phyloP scores from a whole-genome alignment of 2,329 filamentous ascomycete genomes.

The Monosporascus sp. region DNA sequence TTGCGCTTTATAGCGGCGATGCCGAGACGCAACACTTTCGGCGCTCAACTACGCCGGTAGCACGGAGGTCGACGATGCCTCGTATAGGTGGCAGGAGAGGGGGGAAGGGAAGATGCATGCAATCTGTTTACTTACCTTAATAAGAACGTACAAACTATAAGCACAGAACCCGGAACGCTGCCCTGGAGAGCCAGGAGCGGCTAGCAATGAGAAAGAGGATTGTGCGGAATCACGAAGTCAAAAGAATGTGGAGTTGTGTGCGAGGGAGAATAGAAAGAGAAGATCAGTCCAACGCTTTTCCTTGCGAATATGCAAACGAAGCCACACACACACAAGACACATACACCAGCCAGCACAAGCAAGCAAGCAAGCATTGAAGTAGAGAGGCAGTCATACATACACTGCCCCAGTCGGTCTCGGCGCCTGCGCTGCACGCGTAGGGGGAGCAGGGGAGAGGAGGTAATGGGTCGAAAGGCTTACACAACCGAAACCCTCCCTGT shows the following conservation, averaged over 20 bases:
- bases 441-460: not conserved
- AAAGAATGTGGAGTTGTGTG: slow-evolving; percentile 41
- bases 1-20: not conserved
- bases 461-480: not conserved
- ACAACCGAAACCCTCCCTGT: not conserved
- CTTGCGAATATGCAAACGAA: not conserved
- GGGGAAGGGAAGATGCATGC: not conserved
- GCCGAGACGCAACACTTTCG: not conserved
- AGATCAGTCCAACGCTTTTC: slow-evolving; percentile 18
- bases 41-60: not conserved
- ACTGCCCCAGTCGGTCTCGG: too few species aligned
- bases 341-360: not conserved
- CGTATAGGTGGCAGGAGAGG: not conserved
- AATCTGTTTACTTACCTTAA: slow-evolving; percentile 24
- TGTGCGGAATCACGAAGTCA: slow-evolving; percentile 27
- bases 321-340: not conserved
- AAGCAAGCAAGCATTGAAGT: not conserved
- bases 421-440: not conserved
- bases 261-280: slow-evolving; percentile 26
- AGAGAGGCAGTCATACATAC: not conserved
- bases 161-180: slow-evolving; percentile 35
- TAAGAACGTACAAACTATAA: slow-evolving; percentile 26
- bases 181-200: slow-evolving; percentile 43
- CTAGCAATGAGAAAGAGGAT: slow-evolving; percentile 28
- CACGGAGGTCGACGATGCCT: not conserved